Evolutionary conservation across 768 basidiomycete genomes (phyloP), one percentile per base, ranked within the genome.

Genomic region (Calocybe cyanea): DNA sequence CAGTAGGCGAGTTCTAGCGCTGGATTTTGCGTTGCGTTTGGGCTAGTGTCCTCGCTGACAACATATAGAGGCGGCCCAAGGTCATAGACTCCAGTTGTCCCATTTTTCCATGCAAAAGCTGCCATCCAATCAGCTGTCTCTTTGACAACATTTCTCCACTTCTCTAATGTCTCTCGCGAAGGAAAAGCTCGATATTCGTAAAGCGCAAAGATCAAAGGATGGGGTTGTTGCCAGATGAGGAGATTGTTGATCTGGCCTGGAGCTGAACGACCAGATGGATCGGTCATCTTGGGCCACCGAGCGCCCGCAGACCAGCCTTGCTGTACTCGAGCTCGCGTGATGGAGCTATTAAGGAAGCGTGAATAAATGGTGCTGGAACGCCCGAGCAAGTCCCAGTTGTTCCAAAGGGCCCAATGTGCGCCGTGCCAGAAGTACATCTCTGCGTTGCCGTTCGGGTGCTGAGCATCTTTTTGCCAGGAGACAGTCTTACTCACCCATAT

Each of bases 211-310:
- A 78, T 62, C 21, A 83, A 64, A 1, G 80, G 78, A 57, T 82
- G 79, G 0, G 73, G 72, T 56, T 81, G 80, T 53, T 81, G 72
- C 78, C 79, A 83, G 45, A 83, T 77, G 28, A 83, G 68, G 13
- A 81, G 69, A 53, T 79, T 76, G 64, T 82, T 82, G 54, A 81
- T 80, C 48, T 80, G 68, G 1, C 80, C 80, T 0, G 80, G 80
- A 0, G 78, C 66, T 10, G 75, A 77, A 14, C 79, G 72, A 7
- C 80, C 80, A 0, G 70, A 67, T 0, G 80, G 80, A 50, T 81
- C 78, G 7, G 77, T 79, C 79, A 80, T 80, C 57, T 82, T 82
- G 7, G 76, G 72, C 78, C 78, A 80, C 20, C 80, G 71, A 15
- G 79, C 80, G n/a, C 80, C 80, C 7, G 66, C 55, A 9, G 65